Percentiles rank a stretch among this genome's conserved stretches.
Evolutionary conservation across 2,329 filamentous ascomycete genomes (phyloP).

Genomic region (Penicillium sp.): DNA sequence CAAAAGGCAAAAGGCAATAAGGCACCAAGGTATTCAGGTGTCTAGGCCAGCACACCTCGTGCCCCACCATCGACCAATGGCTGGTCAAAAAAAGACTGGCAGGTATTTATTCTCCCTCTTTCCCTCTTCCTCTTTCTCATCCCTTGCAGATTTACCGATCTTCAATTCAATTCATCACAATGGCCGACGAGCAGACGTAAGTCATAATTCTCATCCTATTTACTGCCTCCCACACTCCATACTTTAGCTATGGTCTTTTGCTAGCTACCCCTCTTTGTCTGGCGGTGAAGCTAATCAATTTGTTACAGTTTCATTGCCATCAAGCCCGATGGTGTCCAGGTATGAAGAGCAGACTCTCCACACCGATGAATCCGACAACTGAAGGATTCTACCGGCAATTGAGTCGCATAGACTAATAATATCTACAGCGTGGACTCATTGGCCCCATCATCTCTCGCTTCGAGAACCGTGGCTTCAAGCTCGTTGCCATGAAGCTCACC

Average conservation of each 20-base stretch:
- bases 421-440: slow-evolving; percentile 82
- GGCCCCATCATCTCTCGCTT: slow-evolving; percentile 98
- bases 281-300: slow-evolving; percentile 32
- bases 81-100: slow-evolving; percentile 44
- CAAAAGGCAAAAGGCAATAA: slow-evolving; percentile 2
- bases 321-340: slow-evolving; percentile 99
- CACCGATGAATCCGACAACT: not conserved
- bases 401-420: slow-evolving; percentile 25
- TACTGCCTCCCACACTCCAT: slow-evolving; percentile 6
- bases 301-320: slow-evolving; percentile 92
- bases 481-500: slow-evolving; percentile 94
- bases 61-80: slow-evolving; percentile 25
- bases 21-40: slow-evolving; percentile 5
- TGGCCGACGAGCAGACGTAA: slow-evolving; percentile 87
- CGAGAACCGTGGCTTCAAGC: slow-evolving; percentile 98
- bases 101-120: slow-evolving; percentile 24
- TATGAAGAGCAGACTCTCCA: slow-evolving; percentile 46
- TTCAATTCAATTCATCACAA: slow-evolving; percentile 48
- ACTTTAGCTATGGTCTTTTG: slow-evolving; percentile 8
- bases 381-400: slow-evolving; percentile 6
- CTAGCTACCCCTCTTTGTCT: slow-evolving; percentile 18
- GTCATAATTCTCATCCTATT: slow-evolving; percentile 37
- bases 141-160: slow-evolving; percentile 23
- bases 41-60: slow-evolving; percentile 9
- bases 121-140: slow-evolving; percentile 16